Conservation (phyloP, 1,284 basidiomycete genomes). For the Heterobasidion occidentale region DNA sequence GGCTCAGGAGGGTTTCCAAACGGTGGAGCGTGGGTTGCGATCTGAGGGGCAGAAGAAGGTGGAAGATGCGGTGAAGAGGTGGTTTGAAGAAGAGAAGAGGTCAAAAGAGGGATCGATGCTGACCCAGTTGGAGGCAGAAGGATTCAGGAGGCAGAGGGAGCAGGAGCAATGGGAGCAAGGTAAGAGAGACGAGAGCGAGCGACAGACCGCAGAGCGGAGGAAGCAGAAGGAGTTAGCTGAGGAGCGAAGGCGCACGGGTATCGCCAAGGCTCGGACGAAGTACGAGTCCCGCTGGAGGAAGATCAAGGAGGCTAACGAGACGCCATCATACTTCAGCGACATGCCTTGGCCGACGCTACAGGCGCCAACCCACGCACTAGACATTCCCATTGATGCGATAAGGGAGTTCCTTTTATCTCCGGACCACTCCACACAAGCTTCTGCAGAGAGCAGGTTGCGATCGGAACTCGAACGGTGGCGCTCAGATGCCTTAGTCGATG, state of each 20-base stretch:
- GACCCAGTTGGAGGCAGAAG: not conserved
- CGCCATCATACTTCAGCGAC: constrained; percentile 40
- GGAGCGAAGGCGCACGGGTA: constrained; percentile 1
- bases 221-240: no score
- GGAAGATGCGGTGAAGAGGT: no score
- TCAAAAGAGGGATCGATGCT: not conserved
- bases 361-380: constrained; percentile 32
- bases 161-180: constrained; percentile 23
- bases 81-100: not conserved
- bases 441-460: no score
- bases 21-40: no score
- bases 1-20: no score
- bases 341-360: constrained; percentile 62
- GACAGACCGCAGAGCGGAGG: not conserved
- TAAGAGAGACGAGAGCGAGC: constrained; percentile 26
- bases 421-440: constrained; percentile 34
- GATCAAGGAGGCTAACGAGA: constrained; percentile 25
- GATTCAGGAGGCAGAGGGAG: not conserved
- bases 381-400: constrained; percentile 43
- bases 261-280: constrained; percentile 42
- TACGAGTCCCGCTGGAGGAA: constrained; percentile 58
- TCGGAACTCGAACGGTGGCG: no score
- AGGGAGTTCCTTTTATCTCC: constrained; percentile 52
- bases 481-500: no score
- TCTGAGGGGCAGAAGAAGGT: no score